Conservation (phyloP, 345 rosid species). For the Ricinus communis region DNA sequence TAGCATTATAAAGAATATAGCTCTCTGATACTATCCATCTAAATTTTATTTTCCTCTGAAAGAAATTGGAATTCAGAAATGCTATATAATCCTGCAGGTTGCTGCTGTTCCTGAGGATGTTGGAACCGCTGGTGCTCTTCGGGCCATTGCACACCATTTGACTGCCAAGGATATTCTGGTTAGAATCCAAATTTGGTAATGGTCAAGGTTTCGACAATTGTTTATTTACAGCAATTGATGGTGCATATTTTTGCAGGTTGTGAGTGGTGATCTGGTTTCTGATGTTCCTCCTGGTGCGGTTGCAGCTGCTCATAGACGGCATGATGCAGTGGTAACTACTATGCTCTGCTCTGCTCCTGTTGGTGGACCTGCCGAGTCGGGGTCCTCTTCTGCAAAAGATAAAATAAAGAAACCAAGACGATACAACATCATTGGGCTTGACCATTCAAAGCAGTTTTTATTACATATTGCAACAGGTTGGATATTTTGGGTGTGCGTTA, state of each 20-base stretch:
- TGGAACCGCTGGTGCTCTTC: constrained; percentile 92
- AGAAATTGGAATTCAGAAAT: constrained; percentile 1
- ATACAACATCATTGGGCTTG: constrained; percentile 77
- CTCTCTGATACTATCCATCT: background rate
- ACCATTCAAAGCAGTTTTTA: constrained; percentile 69
- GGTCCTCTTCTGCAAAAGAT: constrained; percentile 73
- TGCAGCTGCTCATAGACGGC: constrained; percentile 89
- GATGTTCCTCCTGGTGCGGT: constrained; percentile 94
- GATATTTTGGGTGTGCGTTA: background rate
- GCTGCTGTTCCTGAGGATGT: constrained; percentile 92
- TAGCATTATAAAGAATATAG: background rate
- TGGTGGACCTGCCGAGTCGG: constrained; percentile 74
- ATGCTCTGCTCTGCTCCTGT: constrained; percentile 88
- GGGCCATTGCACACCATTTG: constrained; percentile 81
- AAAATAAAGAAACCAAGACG: constrained; percentile 83
- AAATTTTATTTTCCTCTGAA: background rate
- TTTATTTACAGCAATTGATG: constrained; percentile 13
- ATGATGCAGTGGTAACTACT: constrained; percentile 82
- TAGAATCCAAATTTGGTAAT: constrained; percentile 24
- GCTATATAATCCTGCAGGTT: constrained; percentile 47
- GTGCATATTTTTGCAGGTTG: constrained; percentile 52
- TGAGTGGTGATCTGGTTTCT: constrained; percentile 97
- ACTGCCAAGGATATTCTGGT: constrained; percentile 95
- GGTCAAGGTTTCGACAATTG: constrained; percentile 16
- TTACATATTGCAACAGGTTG: constrained; percentile 81